Percentiles rank a stretch among this genome's conserved stretches.
These are phyloP conservation scores for Diutina neorugosa DNA, from an alignment of 1,139 yeast species.

Conservation along the genomic window DNA sequence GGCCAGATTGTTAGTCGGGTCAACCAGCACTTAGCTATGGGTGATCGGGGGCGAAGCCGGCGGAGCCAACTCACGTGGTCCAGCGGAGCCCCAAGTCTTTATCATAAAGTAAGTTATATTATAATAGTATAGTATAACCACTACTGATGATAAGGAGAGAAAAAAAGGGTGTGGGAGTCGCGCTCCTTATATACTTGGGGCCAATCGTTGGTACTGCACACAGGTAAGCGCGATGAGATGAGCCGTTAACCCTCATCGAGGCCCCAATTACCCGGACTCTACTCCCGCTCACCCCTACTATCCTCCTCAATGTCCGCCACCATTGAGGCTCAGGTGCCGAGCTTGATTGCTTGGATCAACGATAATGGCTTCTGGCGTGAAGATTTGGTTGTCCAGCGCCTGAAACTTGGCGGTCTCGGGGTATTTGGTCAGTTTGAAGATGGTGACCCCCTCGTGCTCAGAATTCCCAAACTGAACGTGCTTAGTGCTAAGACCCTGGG, in stretches of 20 bases:
- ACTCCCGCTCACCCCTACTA: not conserved
- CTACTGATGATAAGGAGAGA: constrained; percentile 42
- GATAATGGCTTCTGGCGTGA: constrained; percentile 2
- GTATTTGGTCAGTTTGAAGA: constrained; percentile 36
- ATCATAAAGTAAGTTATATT: constrained; percentile 39
- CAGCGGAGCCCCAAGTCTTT: constrained; percentile 38
- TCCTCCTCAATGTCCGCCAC: not conserved
- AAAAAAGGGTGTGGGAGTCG: constrained; percentile 8
- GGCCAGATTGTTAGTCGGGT: constrained; percentile 51
- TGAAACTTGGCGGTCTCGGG: constrained; percentile 50
- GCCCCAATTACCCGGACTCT: not conserved
- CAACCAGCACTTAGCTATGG: constrained; percentile 43
- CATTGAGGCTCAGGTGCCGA: not conserved
- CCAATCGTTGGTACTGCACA: not conserved
- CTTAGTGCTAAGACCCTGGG: constrained; percentile 49
- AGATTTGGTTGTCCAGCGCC: not conserved
- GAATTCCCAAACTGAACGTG: constrained; percentile 41
- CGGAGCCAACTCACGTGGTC: constrained; percentile 20
- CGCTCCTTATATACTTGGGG: constrained; percentile 8
- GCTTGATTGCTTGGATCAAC: not conserved
- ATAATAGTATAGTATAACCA: constrained; percentile 53
- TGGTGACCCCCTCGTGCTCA: constrained; percentile 21
- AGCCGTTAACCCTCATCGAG: too few species aligned
- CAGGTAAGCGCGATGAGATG: not conserved
- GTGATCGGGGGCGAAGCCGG: constrained; percentile 19